Evolutionary conservation across 176 grass and related monocot species (phyloP), one percentile per base, ranked within the genome.

Genomic region (sorghum (Sorghum bicolor)): DNA sequence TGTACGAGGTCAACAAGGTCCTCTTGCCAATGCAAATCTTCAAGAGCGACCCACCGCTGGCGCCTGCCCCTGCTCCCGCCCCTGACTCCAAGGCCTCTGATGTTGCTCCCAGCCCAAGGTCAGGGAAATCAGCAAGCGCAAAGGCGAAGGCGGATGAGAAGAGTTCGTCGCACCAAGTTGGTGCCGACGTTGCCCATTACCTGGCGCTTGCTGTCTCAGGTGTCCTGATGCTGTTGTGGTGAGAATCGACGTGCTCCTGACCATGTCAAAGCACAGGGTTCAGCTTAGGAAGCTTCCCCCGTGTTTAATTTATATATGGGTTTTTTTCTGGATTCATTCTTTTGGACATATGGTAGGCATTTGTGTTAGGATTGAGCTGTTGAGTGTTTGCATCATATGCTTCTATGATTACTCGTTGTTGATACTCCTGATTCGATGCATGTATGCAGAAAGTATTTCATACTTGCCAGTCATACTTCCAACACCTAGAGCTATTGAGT

Each of bases 21-120:
- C 74, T 99, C 50, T 91, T 99, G 64, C 96, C 96, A 3, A 83
- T 92, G 80, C 91, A 93, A 55, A 82, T 99, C 86, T 99, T 99
- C 79, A 92, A 87, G 67, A 89, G 81, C 17, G 61, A 96, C 25
- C 96, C 96, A 1, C 87, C 93, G 5, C 84, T 96, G 2, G 88
- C 91, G 0, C 93, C 93, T 0, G 93, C 93, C 19, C 96, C 93
- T 0, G 93, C 96, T 4, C 96, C 93, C 0, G 85, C 93, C 3
- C 93, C 96, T 29, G 96, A 96, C 6, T 30, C 80, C 30, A 99
- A 90, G 86, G 29, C 78, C 1, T 87, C 96, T 0, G 93, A 99
- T 25, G 60, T 67, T 6, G 77, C 91, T 24, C 77, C 86, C 7
- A 86, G 84, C 86, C 74, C 78, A 7, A 43, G 14, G 24, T 70